Evolutionary conservation across 2,329 filamentous ascomycete genomes (phyloP).

Genomic region (Fusarium globosum): DNA sequence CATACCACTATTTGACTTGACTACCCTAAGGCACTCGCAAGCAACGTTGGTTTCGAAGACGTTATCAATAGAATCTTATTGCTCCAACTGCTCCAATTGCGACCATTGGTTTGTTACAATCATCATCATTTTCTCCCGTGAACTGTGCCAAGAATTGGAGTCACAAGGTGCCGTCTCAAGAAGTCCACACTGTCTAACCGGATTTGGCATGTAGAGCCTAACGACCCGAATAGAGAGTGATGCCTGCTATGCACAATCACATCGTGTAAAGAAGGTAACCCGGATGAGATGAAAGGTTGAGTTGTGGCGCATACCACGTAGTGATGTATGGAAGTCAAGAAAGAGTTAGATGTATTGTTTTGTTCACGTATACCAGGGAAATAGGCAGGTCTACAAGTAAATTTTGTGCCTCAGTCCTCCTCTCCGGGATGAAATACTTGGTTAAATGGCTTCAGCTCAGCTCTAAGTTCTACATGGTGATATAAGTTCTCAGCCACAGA

Average conservation of each 20-base stretch:
- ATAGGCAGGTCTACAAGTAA: neutral
- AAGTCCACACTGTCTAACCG: neutral
- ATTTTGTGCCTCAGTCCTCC: too few relatives aligned
- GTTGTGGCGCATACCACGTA: too few relatives aligned
- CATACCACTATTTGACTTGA: neutral
- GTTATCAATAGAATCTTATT: neutral
- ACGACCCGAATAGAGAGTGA: neutral
- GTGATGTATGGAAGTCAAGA: neutral
- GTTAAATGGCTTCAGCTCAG: neutral
- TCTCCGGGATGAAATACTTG: too few relatives aligned
- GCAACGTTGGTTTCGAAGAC: too few relatives aligned
- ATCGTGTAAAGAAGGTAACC: fast-evolving
- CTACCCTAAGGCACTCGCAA: neutral
- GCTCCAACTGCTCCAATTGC: too few relatives aligned
- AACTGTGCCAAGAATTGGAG: fast-evolving
- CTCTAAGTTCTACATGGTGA: fast-evolving
- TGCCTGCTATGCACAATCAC: neutral
- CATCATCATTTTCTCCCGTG: fast-evolving
- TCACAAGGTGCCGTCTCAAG: too few relatives aligned
- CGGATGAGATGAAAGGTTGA: too few relatives aligned
- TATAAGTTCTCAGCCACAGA: fast-evolving
- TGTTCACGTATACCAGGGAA: fast-evolving
- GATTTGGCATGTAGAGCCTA: neutral
- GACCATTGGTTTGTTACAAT: too few relatives aligned
- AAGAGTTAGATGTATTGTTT: too few relatives aligned